phyloP scores from a whole-genome alignment of 441 rosid genomes.

The Adansonia grandidieri region DNA sequence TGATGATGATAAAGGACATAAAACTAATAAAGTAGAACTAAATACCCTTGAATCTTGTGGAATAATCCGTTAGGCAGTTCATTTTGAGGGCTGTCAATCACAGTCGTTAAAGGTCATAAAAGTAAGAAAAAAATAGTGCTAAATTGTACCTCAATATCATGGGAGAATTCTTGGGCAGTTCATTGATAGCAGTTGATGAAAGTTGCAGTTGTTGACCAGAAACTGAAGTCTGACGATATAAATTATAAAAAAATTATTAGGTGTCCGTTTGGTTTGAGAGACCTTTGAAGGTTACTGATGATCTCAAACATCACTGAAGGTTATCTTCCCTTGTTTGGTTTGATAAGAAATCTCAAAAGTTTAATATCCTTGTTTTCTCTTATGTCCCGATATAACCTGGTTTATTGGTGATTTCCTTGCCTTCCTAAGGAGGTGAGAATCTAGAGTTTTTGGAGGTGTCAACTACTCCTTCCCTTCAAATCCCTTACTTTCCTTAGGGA shows the following conservation, averaged over 20 bases:
- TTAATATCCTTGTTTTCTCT: background rate
- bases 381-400: background rate
- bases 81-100: background rate
- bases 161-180: background rate
- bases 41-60: background rate
- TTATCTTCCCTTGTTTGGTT: conserved; percentile 9
- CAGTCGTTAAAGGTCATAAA: background rate
- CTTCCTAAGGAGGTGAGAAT: background rate
- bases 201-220: background rate
- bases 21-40: background rate
- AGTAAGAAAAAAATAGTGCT: background rate
- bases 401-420: background rate
- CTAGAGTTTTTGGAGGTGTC: background rate
- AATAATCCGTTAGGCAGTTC: background rate
- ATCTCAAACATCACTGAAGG: background rate
- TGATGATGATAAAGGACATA: background rate
- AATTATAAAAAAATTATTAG: background rate
- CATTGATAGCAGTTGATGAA: background rate
- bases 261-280: background rate
- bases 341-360: background rate
- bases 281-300: background rate
- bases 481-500: background rate
- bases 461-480: background rate
- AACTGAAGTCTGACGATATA: background rate
- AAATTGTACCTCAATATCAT: background rate